Base-by-base conservation (phyloP, 371 early-diverging fungal species). In the Apophysomyces ossiformis region DNA sequence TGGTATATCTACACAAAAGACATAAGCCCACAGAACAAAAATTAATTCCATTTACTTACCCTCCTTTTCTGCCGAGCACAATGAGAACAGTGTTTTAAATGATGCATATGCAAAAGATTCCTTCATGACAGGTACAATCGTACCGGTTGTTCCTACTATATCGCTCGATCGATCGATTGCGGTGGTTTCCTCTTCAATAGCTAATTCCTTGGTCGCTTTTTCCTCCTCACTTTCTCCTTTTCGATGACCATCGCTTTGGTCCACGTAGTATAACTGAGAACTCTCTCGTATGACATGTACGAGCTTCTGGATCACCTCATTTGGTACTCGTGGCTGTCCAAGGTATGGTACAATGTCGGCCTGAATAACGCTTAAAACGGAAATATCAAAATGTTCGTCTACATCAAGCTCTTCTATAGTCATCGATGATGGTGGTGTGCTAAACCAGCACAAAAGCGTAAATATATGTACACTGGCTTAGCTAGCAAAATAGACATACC, bases 381-480 rank as follows among this genome's bases (percentile, higher is more conserved):
- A 88, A 15, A 93, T 86, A 68, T 95, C 95, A 69, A 93, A 93
- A 6, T 85, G 85, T 57, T 93, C 93, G 63, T 93, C 94, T 5
- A 83, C 79, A 44, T 89, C 86, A 6, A 92, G 77, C 43, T 90
- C 89, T 64, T 92, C 91, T 18, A 86, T 73, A 1, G 89, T 82
- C 76, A 90, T 73, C 3, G 80, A 76, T 1, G 84, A 65, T 9
- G 88, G 86, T 5, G 92, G 87, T 47, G 85, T 73, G 61, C 88
- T 88, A 69, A 11, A 6, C 32, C 32, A 1, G 32, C 32, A 26
- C 2, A 26, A 26, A 26, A 26, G 32, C 32, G 32, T 26, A 26
- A 26, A 26, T 26, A 26, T 3, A 26, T 26, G 2, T 26, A 26
- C 32, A 26, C 32, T 26, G 32, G 32, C 44, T 18, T 21, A 59